Base-by-base conservation (phyloP, 23 red algal species). In the Cyanidium caldarium region DNA sequence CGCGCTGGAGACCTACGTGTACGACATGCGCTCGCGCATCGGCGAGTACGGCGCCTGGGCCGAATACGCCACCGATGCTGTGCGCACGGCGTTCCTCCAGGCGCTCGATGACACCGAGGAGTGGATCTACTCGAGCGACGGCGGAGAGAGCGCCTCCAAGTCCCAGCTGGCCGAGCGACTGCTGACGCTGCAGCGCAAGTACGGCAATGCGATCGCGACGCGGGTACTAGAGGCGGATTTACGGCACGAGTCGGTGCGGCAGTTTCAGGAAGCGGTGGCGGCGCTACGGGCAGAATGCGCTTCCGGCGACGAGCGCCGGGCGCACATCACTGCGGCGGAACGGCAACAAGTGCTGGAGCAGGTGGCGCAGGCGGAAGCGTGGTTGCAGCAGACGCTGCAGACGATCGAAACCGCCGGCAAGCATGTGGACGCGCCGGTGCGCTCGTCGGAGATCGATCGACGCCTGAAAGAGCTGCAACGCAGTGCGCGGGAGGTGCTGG, bases 71-170 rank as follows among this genome's bases (percentile, higher is more conserved):
- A 38, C 71, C 33, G 37, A 35, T 2, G 45, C 70, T 14, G 21
- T 68, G 2, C 81, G 84, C 29, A 39, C 51, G 25, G 66, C 67
- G 25, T 45, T 98, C 21, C 78, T 73, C 51, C 61, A 56, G 7
- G 80, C 80, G 16, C 68, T 88, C 16, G 84, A 87, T 20, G 77
- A 37, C 20, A 58, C 86, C 12, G 92, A 98, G 78, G 75, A 88
- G n/a, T 98, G 92, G 92, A 88, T 98, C 35, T 98, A 98, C 66
- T 89, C 84, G 26, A 83, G 84, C 28, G 92, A 98, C 26, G 92
- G 65, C 25, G 31, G 30, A 3, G 65, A 39, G 34, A 68, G 12
- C 25, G 65, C 65, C 12, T 26, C 34, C 33, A 40, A 37, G 34
- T 68, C 65, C 10, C 12, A 31, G 15, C 12, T 40, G 37, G 3